phyloP scores from a whole-genome alignment of 2,329 filamentous ascomycete species.

The Ophiostoma angusticollis region DNA sequence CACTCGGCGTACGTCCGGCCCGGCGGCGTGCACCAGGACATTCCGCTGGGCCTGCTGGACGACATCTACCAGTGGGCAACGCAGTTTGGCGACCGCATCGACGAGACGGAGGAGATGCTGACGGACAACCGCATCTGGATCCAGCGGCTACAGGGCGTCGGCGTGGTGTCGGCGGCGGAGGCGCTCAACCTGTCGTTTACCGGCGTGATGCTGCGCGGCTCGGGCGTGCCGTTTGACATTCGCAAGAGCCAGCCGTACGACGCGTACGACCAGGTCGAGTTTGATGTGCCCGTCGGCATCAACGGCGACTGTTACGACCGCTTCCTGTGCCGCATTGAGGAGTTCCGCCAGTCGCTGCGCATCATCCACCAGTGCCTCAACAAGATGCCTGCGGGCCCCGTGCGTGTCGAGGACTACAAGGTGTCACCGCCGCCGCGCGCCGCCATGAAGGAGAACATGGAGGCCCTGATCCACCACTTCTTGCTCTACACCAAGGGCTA shows the following conservation, averaged over 20 bases:
- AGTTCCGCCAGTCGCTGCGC: conserved; percentile 94
- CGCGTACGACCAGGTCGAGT: conserved; percentile 94
- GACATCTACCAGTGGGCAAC: conserved; percentile 99
- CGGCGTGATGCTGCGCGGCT: conserved; percentile 95
- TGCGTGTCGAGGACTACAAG: conserved; percentile 98
- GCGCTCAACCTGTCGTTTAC: conserved; percentile 96
- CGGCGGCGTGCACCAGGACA: conserved; percentile 90
- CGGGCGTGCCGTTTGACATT: conserved; percentile 89
- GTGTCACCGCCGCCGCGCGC: conserved; percentile 86
- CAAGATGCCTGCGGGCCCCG: conserved; percentile 91
- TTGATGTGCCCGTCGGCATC: conserved; percentile 90
- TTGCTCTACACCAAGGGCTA: conserved; percentile 98
- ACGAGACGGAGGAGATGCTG: conserved; percentile 96
- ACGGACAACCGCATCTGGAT: conserved; percentile 99
- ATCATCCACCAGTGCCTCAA: conserved; percentile 99
- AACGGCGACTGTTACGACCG: conserved; percentile 99
- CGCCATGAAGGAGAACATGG: conserved; percentile 99
- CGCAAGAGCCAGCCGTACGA: conserved; percentile 97
- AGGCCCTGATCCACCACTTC: conserved; percentile 98
- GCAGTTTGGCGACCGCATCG: conserved; percentile 95
- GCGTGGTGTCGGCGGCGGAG: conserved; percentile 80
- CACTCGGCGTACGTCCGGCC: conserved; percentile 95
- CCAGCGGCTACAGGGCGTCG: conserved; percentile 77
- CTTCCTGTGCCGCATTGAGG: conserved; percentile 98
- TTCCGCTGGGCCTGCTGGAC: conserved; percentile 85